phyloP scores from a whole-genome alignment of 768 basidiomycete species.

The Russula vinacea region DNA sequence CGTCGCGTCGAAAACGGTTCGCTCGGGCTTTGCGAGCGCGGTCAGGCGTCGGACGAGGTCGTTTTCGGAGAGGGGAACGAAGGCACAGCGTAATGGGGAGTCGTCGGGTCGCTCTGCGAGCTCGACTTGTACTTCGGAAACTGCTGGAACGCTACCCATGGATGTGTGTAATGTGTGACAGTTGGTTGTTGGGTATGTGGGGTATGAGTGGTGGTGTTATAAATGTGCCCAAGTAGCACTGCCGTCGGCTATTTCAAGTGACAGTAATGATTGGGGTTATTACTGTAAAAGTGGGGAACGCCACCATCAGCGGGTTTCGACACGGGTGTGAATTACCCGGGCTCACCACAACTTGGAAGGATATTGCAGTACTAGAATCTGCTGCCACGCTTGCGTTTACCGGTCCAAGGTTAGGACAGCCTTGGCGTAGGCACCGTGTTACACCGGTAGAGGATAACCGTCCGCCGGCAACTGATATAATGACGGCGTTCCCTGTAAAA shows the following conservation, averaged over 20 bases:
- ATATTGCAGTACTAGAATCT: not conserved
- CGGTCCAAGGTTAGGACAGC: not conserved
- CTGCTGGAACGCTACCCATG: conserved; percentile 13
- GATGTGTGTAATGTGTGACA: not conserved
- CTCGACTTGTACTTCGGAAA: conserved; percentile 24
- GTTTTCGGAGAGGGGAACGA: conserved; percentile 24
- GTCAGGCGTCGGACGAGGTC: conserved; percentile 23
- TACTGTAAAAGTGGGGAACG: conserved; percentile 12
- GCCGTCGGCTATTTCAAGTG: not conserved
- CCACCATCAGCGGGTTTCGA: conserved; percentile 12
- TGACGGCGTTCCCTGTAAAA: not conserved
- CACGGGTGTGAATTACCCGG: conserved; percentile 4
- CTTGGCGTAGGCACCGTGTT: not conserved
- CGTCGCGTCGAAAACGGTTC: conserved; percentile 24
- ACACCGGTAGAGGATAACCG: not conserved
- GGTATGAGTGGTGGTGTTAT: not conserved
- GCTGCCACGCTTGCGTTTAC: conserved; percentile 3
- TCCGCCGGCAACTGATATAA: not conserved
- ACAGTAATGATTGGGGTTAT: not conserved
- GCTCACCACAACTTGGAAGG: not conserved
- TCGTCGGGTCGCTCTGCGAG: conserved; percentile 27
- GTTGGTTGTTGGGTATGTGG: not conserved
- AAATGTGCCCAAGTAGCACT: not conserved
- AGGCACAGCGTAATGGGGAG: conserved; percentile 24
- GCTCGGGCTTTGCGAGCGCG: conserved; percentile 23